A percentile compares a stretch with the other conserved stretches of the same genome.
Conservation (phyloP, 257 asterid species). For the Voacanga thouarsii region DNA sequence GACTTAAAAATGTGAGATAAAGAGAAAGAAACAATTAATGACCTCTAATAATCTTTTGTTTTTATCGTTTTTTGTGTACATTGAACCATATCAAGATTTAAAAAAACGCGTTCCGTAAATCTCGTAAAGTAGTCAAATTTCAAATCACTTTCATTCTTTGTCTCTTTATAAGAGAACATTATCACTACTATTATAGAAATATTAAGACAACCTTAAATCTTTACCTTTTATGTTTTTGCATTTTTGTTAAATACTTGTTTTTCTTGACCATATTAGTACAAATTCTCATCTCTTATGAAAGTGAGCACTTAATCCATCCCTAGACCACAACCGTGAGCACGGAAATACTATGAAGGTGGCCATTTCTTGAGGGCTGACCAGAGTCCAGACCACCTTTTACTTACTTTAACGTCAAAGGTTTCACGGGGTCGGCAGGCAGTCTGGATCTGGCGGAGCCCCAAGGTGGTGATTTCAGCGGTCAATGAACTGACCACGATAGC, state of each 20-base stretch:
- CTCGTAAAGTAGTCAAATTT: conserved; percentile 20
- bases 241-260: background rate
- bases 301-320: too few species aligned
- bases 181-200: conserved; percentile 10
- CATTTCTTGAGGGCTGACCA: too few species aligned
- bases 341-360: too few species aligned
- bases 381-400: background rate
- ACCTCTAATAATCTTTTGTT: background rate
- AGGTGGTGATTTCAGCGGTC: background rate
- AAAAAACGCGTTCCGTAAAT: conserved; percentile 19
- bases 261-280: background rate
- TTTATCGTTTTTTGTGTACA: background rate
- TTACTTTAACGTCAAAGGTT: background rate
- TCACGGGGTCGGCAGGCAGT: background rate
- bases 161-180: conserved; percentile 19
- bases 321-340: too few species aligned
- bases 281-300: too few species aligned
- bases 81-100: background rate
- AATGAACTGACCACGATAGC: background rate
- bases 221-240: background rate
- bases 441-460: background rate
- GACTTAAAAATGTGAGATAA: background rate
- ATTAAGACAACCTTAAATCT: conserved; percentile 25
- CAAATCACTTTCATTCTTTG: conserved; percentile 6
- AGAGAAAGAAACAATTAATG: background rate